Evolutionary conservation across 2,329 filamentous ascomycete species (phyloP), one percentile per base, ranked within the genome.

Genomic region (Fusarium sp.): DNA sequence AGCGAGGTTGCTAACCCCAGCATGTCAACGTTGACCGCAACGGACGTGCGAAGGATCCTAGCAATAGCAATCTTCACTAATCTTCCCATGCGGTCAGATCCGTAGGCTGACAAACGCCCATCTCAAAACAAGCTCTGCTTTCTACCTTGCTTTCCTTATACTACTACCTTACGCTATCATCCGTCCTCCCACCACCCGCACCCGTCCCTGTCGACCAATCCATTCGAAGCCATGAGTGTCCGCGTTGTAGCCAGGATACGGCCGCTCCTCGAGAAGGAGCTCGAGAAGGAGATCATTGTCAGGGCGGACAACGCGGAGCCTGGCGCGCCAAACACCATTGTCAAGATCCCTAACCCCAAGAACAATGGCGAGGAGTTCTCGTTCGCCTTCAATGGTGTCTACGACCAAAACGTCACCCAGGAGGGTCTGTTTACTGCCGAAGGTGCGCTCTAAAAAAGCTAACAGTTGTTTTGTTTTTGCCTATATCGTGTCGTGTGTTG

Each of bases 311-410:
- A 85, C 67, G 86, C 84, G 62, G 86, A 90, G 56, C 82, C 87
- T 50, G 86, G 86, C 71, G 86, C 85, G 70, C 85, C 89, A 18
- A 88, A 86, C 67, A 90, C 85, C 25, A 82, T 96, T 29, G 89
- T 98, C 76, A 91, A 91, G 78, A 96, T 98, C 75, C 95, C 95
- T 4, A 97, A 93, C 77, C 94, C 95, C 0, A 97, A 96, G 83
- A 97, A 97, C 76, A 92, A 93, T 70, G 84, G 87, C 20, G 95
- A 98, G 80, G 91, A 94, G 76, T 98, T 94, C 81, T 93, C 91
- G 58, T 99, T 98, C 79, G 89, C 94, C 57, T 98, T 98, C 85
- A 96, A 96, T 83, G 88, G 91, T 72, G 95, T 98, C 60, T 98
- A 97, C 79, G 93, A 93, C 76, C 88, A 90, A 74, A 80, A 86